phyloP scores from a whole-genome alignment of 257 asterid species.

The Galeopsis tetrahit region DNA sequence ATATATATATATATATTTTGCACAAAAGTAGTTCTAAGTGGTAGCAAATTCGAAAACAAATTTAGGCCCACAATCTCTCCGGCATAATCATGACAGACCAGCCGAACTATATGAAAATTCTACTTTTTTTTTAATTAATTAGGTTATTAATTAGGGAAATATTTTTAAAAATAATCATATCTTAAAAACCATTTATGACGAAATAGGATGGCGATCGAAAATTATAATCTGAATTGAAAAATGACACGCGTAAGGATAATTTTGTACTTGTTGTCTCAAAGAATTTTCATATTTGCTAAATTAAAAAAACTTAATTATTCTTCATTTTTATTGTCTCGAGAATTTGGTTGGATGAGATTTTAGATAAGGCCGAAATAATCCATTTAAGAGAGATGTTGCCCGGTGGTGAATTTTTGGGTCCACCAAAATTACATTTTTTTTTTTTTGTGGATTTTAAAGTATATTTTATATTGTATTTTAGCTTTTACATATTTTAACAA shows the following conservation, averaged over 20 bases:
- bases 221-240: neutral
- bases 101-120: constrained; percentile 7
- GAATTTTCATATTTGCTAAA: neutral
- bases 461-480: neutral
- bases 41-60: constrained; percentile 16
- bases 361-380: constrained; percentile 51
- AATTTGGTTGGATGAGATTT: constrained; percentile 63
- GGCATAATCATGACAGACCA: constrained; percentile 38
- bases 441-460: neutral
- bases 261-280: neutral
- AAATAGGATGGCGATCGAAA: neutral
- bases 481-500: neutral
- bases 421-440: constrained; percentile 29
- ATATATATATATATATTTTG: neutral
- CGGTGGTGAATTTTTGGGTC: constrained; percentile 40
- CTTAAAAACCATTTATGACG: neutral
- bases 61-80: constrained; percentile 32
- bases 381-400: constrained; percentile 44
- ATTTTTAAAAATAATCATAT: neutral
- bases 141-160: neutral
- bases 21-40: neutral
- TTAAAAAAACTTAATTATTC: neutral
- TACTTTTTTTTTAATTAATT: no score
- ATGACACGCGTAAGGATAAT: neutral
- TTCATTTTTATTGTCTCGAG: neutral